Base-by-base conservation (phyloP, 1,139 yeast genomes). In the Suhomyces atakaporum region DNA sequence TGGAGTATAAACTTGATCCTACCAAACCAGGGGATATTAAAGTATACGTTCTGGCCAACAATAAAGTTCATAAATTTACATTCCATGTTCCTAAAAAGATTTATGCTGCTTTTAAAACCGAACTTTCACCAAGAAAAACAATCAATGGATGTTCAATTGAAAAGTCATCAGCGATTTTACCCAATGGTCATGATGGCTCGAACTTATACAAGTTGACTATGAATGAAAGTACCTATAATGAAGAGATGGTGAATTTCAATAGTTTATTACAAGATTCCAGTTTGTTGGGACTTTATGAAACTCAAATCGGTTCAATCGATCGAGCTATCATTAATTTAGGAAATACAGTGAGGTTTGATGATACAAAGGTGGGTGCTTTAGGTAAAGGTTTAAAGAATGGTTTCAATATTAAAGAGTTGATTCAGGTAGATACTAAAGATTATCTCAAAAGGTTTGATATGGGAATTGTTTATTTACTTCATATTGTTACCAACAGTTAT, bases 381-480 rank as follows among this genome's bases (percentile, higher is more conserved):
- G 95, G 97, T 7, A 79, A 76, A 50, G 96, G 97, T 16, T 66
- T 94, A 43, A 89, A 87, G 48, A 74, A 77, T 42, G 98, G 98
- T 0, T 94, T 94, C 60, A 79, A 83, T 14, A 56, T 77, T 40
- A 76, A 75, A 38, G 82, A 84, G 56, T 61, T 85, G 33, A 59
- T 66, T 13, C 61, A 66, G 47, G 62, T 73, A 4, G 57, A 62
- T 4, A 60, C 73, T 15, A 69, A 66, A 3, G 64, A 69, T 33
- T 87, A 84, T 50, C 63, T 82, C 53, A 65, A 66, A 36, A 61
- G 73, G 25, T 76, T 81, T 39, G 61, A 69, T 5, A 68, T 86
- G 69, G 84, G 80, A 35, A 69, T 83, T 19, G 66, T 84, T 6
- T 86, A 85, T 49, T 53, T 92, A 36, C 70, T 84, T 29, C 97